phyloP scores from a whole-genome alignment of 495 filamentous ascomycete species.

The Darksidea phi region DNA sequence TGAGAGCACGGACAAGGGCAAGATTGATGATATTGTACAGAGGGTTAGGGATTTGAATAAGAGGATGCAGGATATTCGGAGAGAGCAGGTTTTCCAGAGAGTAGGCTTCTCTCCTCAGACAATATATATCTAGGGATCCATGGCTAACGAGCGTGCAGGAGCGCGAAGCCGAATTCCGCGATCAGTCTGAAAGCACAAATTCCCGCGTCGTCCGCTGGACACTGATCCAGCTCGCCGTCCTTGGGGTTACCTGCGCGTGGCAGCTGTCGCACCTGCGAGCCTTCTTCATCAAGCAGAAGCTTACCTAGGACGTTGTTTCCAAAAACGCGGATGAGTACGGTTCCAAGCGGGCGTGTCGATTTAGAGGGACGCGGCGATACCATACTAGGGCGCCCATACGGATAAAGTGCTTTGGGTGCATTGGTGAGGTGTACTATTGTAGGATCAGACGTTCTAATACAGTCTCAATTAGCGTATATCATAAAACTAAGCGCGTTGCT shows the following conservation, averaged over 20 bases:
- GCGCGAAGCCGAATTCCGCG: constrained; percentile 95
- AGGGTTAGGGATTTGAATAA: constrained; percentile 87
- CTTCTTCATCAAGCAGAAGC: constrained; percentile 99
- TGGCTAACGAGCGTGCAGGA: constrained; percentile 58
- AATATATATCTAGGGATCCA: constrained; percentile 1
- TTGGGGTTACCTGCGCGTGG: constrained; percentile 93
- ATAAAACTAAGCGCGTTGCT: constrained; percentile 5
- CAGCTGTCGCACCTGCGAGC: constrained; percentile 90
- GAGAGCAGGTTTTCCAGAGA: constrained; percentile 95
- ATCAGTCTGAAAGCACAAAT: constrained; percentile 94
- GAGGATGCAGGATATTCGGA: constrained; percentile 80
- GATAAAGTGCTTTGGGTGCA: background rate
- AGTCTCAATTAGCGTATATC: constrained; percentile 10
- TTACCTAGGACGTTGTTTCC: constrained; percentile 66
- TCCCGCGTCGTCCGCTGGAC: constrained; percentile 92
- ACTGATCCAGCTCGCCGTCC: constrained; percentile 80
- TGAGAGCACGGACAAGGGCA: constrained; percentile 89
- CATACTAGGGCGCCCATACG: background rate
- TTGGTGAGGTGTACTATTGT: constrained; percentile 6
- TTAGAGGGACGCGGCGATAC: constrained; percentile 4
- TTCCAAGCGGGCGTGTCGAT: background rate
- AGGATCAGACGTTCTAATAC: constrained; percentile 8
- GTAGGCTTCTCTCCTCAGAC: constrained; percentile 53
- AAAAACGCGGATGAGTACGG: background rate
- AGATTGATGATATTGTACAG: constrained; percentile 86